Conservation (phyloP, 2,329 filamentous ascomycete species). For the Pyricularia grisea region DNA sequence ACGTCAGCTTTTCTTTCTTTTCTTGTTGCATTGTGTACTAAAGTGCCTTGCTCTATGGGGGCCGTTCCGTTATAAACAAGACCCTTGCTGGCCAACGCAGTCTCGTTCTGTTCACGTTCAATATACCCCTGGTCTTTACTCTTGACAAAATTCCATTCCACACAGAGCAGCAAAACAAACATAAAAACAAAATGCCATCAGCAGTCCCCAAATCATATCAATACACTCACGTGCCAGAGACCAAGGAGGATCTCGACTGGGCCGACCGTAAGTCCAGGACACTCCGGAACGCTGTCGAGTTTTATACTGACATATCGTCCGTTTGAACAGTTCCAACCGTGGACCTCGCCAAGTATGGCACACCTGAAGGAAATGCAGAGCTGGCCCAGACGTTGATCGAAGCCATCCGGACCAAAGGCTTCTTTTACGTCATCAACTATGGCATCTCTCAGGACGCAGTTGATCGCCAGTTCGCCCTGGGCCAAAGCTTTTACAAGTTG, state of each 20-base stretch:
- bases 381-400: slow-evolving; percentile 19
- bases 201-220: slow-evolving; percentile 3
- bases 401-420: slow-evolving; percentile 20
- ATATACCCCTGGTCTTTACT: too few relatives aligned
- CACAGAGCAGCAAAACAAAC: background rate
- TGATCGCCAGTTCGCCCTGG: slow-evolving; percentile 49
- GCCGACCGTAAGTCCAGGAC: slow-evolving; percentile 3
- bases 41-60: background rate
- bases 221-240: slow-evolving; percentile 5
- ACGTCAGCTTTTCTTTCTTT: background rate
- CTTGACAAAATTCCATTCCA: background rate
- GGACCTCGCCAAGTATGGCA: slow-evolving; percentile 17
- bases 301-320: background rate
- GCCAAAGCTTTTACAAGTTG: slow-evolving; percentile 40
- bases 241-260: slow-evolving; percentile 5
- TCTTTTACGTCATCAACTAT: slow-evolving; percentile 56
- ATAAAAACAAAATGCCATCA: background rate
- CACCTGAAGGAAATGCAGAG: slow-evolving; percentile 18
- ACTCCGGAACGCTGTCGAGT: background rate
- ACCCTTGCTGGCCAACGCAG: background rate
- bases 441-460: slow-evolving; percentile 48
- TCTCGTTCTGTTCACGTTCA: background rate
- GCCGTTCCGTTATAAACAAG: background rate
- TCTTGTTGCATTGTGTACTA: background rate
- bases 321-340: slow-evolving; percentile 10